Evolutionary conservation across 257 asterid genomes (phyloP), one percentile per base, ranked within the genome.

Genomic region (Solanum verrucosum): DNA sequence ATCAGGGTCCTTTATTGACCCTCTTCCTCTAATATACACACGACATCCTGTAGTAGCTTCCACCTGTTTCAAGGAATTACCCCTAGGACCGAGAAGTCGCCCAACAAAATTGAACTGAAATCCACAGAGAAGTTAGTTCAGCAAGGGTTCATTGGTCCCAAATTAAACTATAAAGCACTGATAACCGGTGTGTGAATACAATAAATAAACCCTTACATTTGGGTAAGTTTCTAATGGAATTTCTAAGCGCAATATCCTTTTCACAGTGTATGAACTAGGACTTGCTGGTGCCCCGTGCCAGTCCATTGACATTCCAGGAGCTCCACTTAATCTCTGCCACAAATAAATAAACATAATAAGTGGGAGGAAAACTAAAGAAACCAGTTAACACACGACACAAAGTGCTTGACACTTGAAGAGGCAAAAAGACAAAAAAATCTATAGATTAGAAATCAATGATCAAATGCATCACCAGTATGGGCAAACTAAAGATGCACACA

Each of bases 261-360:
- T 97, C 83, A 96, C 96, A 6, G 98, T 96, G 90, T 90, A 94
- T 42, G 99, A 92, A 90, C 98, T 97, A 79, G 99, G 99, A 91
- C 99, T 96, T 86, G 99, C 98, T 9, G 99, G 99, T 75, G 99
- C 98, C 83, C 99, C 99, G 91, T 94, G 99, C 99, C 99, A 97
- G 91, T 95, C 98, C 99, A 97, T 97, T 34, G 96, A 90, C 99
- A 96, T 97, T 87, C 99, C 99, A 88, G 94, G 93, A 86, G 95
- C 95, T 71, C 96, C 96, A 87, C 93, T 90, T 89, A 95, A 78
- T 92, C 99, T 94, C 99, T 97, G 98, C 77, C 65, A 68, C 59
- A 75, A 13, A 79, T 56, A 13, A 46, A 38, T 90, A 82, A 31
- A 81, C 25, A 78, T 15, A 42, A 13, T 78, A 78, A 25, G 21